Percentiles rank a stretch among this genome's conserved stretches.
These are phyloP conservation scores for Cnidoscolus chayamansa DNA, from an alignment of 441 rosid species.

Conservation along the genomic window DNA sequence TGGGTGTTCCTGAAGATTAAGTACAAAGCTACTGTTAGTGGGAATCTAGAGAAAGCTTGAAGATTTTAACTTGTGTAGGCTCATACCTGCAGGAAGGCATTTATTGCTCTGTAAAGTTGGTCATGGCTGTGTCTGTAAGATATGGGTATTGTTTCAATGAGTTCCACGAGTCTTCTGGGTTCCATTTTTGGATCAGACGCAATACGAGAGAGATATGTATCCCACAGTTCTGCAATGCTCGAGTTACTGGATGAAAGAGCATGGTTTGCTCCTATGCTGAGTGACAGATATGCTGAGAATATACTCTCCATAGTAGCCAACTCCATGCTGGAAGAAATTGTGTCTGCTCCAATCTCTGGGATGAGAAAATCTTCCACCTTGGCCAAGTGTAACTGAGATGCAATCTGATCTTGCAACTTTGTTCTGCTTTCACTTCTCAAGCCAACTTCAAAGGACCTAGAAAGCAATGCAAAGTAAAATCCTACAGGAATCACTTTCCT, in stretches of 20 bases:
- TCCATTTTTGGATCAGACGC: constrained; percentile 49
- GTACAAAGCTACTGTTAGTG: not conserved
- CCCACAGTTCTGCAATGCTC: constrained; percentile 63
- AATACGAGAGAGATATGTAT: constrained; percentile 42
- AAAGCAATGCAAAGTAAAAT: constrained; percentile 61
- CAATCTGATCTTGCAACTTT: constrained; percentile 57
- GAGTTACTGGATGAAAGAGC: constrained; percentile 42
- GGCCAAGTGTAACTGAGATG: constrained; percentile 45
- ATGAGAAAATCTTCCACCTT: constrained; percentile 50
- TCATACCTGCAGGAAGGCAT: constrained; percentile 54
- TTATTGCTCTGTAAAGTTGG: constrained; percentile 62
- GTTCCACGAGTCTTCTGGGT: constrained; percentile 46
- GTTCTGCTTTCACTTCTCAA: constrained; percentile 37
- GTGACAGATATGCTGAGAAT: constrained; percentile 44
- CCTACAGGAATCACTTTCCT: constrained; percentile 59
- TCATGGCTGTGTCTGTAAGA: constrained; percentile 62
- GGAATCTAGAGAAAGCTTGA: not conserved
- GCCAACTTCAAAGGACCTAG: constrained; percentile 45
- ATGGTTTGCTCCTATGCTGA: constrained; percentile 30
- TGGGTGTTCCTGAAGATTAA: constrained; percentile 42
- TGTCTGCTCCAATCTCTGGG: constrained; percentile 32
- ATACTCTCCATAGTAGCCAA: constrained; percentile 53
- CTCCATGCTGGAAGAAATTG: constrained; percentile 44
- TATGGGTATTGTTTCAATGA: constrained; percentile 55
- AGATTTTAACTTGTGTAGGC: constrained; percentile 7